These are phyloP conservation scores for Fusarium bactridioides DNA, from an alignment of 2,329 filamentous ascomycete species.

Conservation along the genomic window DNA sequence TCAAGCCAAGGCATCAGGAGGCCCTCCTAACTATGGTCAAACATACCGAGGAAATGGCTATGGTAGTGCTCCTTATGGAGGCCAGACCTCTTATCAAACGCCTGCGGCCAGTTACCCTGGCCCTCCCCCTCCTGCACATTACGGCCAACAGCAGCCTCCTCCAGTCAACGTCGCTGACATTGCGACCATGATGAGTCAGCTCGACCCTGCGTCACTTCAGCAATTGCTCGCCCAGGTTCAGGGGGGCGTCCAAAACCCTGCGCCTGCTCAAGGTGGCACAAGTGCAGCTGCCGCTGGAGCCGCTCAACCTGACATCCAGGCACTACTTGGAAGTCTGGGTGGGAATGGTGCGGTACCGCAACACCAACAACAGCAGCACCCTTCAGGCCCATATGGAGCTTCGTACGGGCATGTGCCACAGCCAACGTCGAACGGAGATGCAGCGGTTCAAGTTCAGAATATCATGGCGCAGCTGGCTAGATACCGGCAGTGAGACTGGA, in stretches of 20 bases:
- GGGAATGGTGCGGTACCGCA: slow-evolving; percentile 36
- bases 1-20: slow-evolving; percentile 65
- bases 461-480: slow-evolving; percentile 78
- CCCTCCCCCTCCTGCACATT: slow-evolving; percentile 42
- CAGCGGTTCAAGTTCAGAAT: slow-evolving; percentile 69
- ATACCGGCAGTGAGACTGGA: slow-evolving; percentile 60
- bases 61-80: slow-evolving; percentile 46
- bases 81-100: slow-evolving; percentile 41
- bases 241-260: slow-evolving; percentile 25
- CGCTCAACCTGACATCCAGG: slow-evolving; percentile 55
- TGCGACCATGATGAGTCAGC: slow-evolving; percentile 69
- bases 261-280: slow-evolving; percentile 22
- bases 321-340: slow-evolving; percentile 54
- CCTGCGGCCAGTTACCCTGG: slow-evolving; percentile 41
- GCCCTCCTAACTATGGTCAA: slow-evolving; percentile 43
- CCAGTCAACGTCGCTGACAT: slow-evolving; percentile 58
- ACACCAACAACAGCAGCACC: slow-evolving; percentile 10
- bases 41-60: slow-evolving; percentile 39
- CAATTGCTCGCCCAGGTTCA: slow-evolving; percentile 70
- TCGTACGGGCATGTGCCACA: slow-evolving; percentile 46
- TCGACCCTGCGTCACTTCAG: slow-evolving; percentile 76
- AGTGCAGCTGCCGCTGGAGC: slow-evolving; percentile 38
- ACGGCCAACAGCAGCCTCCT: slow-evolving; percentile 43
- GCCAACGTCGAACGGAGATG: slow-evolving; percentile 43
- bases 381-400: slow-evolving; percentile 37